phyloP scores from a whole-genome alignment of 2,329 filamentous ascomycete genomes.

The Sordariomycetes sp. region DNA sequence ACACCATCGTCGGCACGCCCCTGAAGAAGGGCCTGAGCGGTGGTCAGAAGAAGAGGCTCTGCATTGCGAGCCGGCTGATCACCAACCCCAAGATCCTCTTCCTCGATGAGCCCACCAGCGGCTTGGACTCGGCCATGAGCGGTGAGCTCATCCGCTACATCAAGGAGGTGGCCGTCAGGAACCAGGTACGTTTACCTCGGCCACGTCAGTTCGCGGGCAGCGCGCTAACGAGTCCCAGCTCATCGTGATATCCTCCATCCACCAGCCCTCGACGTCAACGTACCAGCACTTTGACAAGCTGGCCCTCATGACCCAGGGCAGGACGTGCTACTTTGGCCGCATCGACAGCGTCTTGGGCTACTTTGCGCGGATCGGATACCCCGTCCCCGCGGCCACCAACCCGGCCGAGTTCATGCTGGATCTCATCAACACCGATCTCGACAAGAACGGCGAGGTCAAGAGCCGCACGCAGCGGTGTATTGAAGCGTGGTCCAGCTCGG shows the following conservation, averaged over 20 bases:
- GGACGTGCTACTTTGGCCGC: slow-evolving; percentile 64
- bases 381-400: slow-evolving; percentile 63
- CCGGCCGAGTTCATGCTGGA: slow-evolving; percentile 76
- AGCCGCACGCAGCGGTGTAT: slow-evolving; percentile 18
- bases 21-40: slow-evolving; percentile 77
- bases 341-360: slow-evolving; percentile 49
- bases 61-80: slow-evolving; percentile 73
- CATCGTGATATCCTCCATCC: slow-evolving; percentile 73
- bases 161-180: slow-evolving; percentile 52
- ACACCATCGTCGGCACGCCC: slow-evolving; percentile 71
- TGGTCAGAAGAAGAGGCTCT: slow-evolving; percentile 74
- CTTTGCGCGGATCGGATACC: slow-evolving; percentile 50
- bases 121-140: slow-evolving; percentile 69
- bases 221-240: slow-evolving; percentile 33
- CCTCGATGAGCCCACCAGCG: slow-evolving; percentile 76
- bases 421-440: slow-evolving; percentile 70
- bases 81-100: slow-evolving; percentile 75
- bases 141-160: slow-evolving; percentile 71
- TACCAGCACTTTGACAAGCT: slow-evolving; percentile 77
- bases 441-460: slow-evolving; percentile 35
- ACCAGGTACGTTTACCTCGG: slow-evolving; percentile 41
- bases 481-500: slow-evolving; percentile 13
- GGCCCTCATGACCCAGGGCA: slow-evolving; percentile 61
- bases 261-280: slow-evolving; percentile 73
- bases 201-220: background rate